phyloP scores from a whole-genome alignment of 306 rosid genomes.

The Lathyrus sativus region DNA sequence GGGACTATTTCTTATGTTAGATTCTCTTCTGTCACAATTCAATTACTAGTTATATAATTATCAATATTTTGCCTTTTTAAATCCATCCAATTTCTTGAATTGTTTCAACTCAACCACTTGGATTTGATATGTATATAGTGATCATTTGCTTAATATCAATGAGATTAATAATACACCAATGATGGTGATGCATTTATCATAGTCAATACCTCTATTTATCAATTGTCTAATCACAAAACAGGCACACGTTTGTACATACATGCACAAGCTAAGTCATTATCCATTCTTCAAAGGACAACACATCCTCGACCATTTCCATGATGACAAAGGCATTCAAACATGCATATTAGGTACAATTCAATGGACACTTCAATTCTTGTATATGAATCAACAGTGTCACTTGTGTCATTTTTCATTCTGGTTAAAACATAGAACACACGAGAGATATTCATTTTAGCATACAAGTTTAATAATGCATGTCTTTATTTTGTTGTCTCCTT shows the following conservation, averaged over 20 bases:
- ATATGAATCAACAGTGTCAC: slow-evolving; percentile 18
- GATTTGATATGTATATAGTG: not conserved
- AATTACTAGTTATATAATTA: not conserved
- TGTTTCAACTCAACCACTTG: too few relatives aligned
- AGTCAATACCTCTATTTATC: slow-evolving; percentile 32
- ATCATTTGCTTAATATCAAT: not conserved
- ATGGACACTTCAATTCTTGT: slow-evolving; percentile 37
- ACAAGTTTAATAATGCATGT: slow-evolving; percentile 3
- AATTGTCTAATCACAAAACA: slow-evolving; percentile 31
- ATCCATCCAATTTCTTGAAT: too few relatives aligned
- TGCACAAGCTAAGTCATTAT: slow-evolving; percentile 43
- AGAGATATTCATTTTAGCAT: slow-evolving; percentile 24
- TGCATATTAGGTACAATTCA: slow-evolving; percentile 34
- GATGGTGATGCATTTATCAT: slow-evolving; percentile 41
- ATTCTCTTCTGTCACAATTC: not conserved
- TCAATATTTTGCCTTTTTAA: not conserved
- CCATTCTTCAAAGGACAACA: slow-evolving; percentile 35
- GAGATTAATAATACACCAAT: slow-evolving; percentile 39
- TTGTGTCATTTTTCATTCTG: slow-evolving; percentile 35
- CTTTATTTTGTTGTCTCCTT: slow-evolving; percentile 37
- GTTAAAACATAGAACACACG: slow-evolving; percentile 22
- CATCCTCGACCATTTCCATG: slow-evolving; percentile 35
- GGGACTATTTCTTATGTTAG: not conserved
- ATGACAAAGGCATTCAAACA: slow-evolving; percentile 40
- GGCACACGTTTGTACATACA: slow-evolving; percentile 38